A percentile compares a stretch with the other conserved stretches of the same genome.
phyloP scores from a whole-genome alignment of 805 yeast species.

The Starmerella potacharoeniae region DNA sequence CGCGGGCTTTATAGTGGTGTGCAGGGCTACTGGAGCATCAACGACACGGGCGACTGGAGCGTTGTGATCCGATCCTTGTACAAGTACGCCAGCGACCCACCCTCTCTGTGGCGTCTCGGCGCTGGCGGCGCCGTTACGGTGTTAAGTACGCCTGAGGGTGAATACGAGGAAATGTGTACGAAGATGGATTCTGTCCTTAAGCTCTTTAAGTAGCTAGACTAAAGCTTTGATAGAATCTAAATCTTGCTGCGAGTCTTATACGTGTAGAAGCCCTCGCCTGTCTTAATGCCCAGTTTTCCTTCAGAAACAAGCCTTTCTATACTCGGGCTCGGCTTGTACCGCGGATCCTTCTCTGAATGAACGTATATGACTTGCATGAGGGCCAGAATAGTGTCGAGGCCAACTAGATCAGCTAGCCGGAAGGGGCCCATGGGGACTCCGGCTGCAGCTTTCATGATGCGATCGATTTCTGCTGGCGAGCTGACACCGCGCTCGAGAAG shows the following conservation, averaged over 20 bases:
- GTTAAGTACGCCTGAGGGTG: constrained; percentile 68
- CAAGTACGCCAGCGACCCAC: constrained; percentile 30
- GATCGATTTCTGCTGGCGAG: constrained; percentile 32
- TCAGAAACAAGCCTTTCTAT: constrained; percentile 33
- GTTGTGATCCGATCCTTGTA: constrained; percentile 82
- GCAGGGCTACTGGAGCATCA: constrained; percentile 86
- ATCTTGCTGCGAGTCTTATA: not conserved
- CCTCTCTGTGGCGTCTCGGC: constrained; percentile 64
- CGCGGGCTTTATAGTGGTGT: constrained; percentile 93
- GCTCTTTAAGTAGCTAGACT: not conserved
- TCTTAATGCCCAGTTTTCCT: constrained; percentile 33
- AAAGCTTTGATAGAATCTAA: not conserved
- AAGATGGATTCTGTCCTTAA: constrained; percentile 42
- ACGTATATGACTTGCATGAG: constrained; percentile 33
- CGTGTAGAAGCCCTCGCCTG: constrained; percentile 33
- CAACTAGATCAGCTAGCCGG: constrained; percentile 34
- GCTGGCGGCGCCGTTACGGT: constrained; percentile 98
- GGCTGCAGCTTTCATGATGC: constrained; percentile 35
- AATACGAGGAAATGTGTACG: constrained; percentile 81
- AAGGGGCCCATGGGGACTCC: constrained; percentile 39
- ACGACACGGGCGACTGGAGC: constrained; percentile 89
- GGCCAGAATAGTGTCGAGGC: constrained; percentile 34
- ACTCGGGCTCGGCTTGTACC: constrained; percentile 33
- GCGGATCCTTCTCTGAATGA: constrained; percentile 32
- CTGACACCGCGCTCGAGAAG: constrained; percentile 33